These are phyloP conservation scores for Phytophthora colocasiae DNA, from an alignment of 352 stramenopile species.

Conservation along the genomic window DNA sequence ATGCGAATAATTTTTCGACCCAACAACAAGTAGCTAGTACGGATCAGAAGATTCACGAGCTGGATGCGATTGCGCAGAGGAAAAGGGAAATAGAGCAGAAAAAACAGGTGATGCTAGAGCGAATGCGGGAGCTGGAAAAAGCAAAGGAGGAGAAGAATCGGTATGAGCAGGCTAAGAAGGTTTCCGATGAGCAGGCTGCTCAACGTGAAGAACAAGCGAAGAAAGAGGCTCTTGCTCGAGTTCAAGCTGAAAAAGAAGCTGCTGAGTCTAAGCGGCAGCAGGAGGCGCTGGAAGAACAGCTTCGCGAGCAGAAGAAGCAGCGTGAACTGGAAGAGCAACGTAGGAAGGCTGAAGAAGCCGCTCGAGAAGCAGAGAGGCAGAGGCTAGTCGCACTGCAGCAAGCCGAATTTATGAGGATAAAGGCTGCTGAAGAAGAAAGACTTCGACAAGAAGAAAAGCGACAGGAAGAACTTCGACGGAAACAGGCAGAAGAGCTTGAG, in stretches of 20 bases:
- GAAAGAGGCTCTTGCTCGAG: slow-evolving; percentile 33
- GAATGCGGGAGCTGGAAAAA: slow-evolving; percentile 52
- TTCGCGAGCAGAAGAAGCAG: slow-evolving; percentile 46
- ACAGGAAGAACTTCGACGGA: slow-evolving; percentile 43
- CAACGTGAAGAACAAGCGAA: slow-evolving; percentile 30
- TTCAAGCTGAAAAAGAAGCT: slow-evolving; percentile 47
- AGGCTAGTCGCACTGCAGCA: slow-evolving; percentile 32
- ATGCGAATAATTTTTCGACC: background rate
- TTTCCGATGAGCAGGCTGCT: slow-evolving; percentile 32
- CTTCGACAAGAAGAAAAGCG: slow-evolving; percentile 43
- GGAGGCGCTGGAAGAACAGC: slow-evolving; percentile 41
- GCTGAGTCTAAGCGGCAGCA: slow-evolving; percentile 36
- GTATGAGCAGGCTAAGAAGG: slow-evolving; percentile 52
- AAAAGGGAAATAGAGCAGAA: slow-evolving; percentile 68
- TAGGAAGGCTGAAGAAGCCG: slow-evolving; percentile 46
- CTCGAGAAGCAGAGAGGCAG: slow-evolving; percentile 40
- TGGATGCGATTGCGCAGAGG: slow-evolving; percentile 64
- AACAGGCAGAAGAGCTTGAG: slow-evolving; percentile 50
- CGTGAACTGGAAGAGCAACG: slow-evolving; percentile 57
- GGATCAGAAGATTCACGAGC: slow-evolving; percentile 45
- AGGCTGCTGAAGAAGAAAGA: slow-evolving; percentile 54
- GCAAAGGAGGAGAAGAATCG: slow-evolving; percentile 60
- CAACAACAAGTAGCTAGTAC: slow-evolving; percentile 17
- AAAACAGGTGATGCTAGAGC: slow-evolving; percentile 59
- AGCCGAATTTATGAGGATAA: slow-evolving; percentile 31